Base-by-base conservation (phyloP, 371 early-diverging fungal species). In the Mucor mucedo region DNA sequence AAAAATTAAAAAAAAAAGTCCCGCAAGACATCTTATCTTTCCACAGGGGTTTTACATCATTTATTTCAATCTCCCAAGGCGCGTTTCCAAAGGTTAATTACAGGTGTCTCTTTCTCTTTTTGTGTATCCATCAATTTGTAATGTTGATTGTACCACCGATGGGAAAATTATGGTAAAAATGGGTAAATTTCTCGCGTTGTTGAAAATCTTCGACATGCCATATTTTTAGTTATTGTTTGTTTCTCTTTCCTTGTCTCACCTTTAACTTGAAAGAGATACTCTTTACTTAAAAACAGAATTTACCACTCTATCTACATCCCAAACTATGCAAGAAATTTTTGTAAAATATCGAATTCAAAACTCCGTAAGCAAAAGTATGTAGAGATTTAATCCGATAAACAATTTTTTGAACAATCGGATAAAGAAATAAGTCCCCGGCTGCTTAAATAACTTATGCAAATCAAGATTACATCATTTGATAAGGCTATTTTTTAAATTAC, bases 11-110 rank as follows among this genome's bases (percentile, higher is more conserved):
- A 58, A 57, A 11, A 29, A 27, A 50, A 21, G 30, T 55, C 42
- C 48, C 60, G 60, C 55, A 60, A 60, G 48, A 54, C 55, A 54
- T 47, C 65, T 65, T 65, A 59, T 65, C 55, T 45, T 54, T 52
- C 33, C 56, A 66, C 66, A 62, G 47, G 67, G 67, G 67, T 66
- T 66, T 66, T 61, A 61, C 60, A 60, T 65, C 60, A 61, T 29
- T 65, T 55, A 61, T 29, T 66, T 66, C 53, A 66, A 66, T 60
- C 58, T 62, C 67, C 55, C 48, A 48, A 45, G 35, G 45, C 53
- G 54, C 53, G 54, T 61, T 35, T 6, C 59, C 50, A 16, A 29
- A 30, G 41, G 52, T 39, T 29, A 42, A 32, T n/a, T 28, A 21
- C 14, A 44, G 16, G 16, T 3, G 4, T 58, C 16, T 48, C 6